Conservation (phyloP, 768 basidiomycete species). For the Fistulinella prunicolor region DNA sequence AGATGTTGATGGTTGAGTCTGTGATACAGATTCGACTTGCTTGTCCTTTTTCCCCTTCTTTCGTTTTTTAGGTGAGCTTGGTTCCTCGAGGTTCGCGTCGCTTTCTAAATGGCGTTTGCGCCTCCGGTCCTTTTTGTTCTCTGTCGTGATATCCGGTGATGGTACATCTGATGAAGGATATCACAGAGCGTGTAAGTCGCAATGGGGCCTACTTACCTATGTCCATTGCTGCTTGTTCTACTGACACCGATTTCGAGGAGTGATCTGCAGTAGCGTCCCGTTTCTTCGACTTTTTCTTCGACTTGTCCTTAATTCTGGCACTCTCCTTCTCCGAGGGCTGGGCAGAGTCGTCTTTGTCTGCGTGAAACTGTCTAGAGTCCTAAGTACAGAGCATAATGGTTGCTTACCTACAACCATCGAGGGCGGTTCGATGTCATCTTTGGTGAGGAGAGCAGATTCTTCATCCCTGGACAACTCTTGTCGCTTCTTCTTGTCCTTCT, state of each 20-base stretch:
- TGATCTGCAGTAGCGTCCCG: too few species aligned
- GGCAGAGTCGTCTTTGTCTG: conserved; percentile 5
- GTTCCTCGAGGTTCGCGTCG: conserved; percentile 7
- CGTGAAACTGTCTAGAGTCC: too few species aligned
- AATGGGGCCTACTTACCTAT: conserved; percentile 4
- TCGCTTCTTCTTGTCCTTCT: conserved; percentile 39
- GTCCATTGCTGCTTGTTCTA: background rate
- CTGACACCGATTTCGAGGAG: background rate
- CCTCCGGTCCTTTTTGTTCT: conserved; percentile 24
- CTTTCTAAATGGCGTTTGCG: conserved; percentile 17
- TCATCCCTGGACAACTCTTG: too few species aligned
- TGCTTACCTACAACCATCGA: too few species aligned
- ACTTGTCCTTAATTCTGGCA: conserved; percentile 8
- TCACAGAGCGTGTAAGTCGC: too few species aligned
- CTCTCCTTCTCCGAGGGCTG: conserved; percentile 5
- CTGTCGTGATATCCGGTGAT: conserved; percentile 4
- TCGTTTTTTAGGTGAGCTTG: conserved; percentile 19
- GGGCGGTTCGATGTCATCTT: too few species aligned
- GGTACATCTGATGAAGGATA: background rate
- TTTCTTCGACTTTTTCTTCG: conserved; percentile 21
- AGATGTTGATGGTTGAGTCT: background rate
- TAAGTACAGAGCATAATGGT: too few species aligned
- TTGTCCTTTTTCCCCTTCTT: conserved; percentile 27
- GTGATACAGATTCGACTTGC: background rate
- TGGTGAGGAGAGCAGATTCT: too few species aligned